Evolutionary conservation across 129 eudicot species (phyloP), one percentile per base, ranked within the genome.

Genomic region (Chrysanthemum seticuspe): DNA sequence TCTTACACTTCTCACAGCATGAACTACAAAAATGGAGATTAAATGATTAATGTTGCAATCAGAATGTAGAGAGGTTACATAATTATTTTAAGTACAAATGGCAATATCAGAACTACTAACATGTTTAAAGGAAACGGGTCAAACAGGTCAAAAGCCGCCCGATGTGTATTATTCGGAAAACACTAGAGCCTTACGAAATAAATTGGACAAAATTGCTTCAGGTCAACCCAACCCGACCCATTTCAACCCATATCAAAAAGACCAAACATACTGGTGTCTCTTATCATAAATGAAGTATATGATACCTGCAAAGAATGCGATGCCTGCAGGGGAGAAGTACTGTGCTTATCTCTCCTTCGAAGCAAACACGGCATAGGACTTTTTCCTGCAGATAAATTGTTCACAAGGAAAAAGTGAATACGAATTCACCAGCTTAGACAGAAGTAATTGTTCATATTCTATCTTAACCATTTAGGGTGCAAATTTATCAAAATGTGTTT

Each of bases 261-360:
- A 8, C 47, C 1, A 40, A 40, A 40, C 47, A 40, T 40, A 40
- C 47, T 40, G 10, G 47, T 10, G 11, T 44, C 25, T 47, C 29
- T 27, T 7, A 10, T 60, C 25, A 31, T 40, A 6, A 25, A 57
- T 72, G 23, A 49, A 54, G 6, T 4, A 56, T 58, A 57, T 31
- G 45, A 16, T 85, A 87, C 97, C 97, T 84, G 97, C 97, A 91
- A 62, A 91, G 89, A 60, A 87, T 82, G 78, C 85, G 86, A 80
- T 91, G 97, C 81, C 95, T 91, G 60, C 97, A 91, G 6, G 97
- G 97, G 61, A 91, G 95, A n/a, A 91, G 88, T 74, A 91, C 95
- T 2, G 83, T 71, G 80, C 80, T 85, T 84, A 92, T 89, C 65
- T 87, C 91, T 51, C 87, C 96, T 66, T 89, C 98, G 47, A 89